These are phyloP conservation scores for Candida maris DNA, from an alignment of 805 yeast species.

Conservation along the genomic window DNA sequence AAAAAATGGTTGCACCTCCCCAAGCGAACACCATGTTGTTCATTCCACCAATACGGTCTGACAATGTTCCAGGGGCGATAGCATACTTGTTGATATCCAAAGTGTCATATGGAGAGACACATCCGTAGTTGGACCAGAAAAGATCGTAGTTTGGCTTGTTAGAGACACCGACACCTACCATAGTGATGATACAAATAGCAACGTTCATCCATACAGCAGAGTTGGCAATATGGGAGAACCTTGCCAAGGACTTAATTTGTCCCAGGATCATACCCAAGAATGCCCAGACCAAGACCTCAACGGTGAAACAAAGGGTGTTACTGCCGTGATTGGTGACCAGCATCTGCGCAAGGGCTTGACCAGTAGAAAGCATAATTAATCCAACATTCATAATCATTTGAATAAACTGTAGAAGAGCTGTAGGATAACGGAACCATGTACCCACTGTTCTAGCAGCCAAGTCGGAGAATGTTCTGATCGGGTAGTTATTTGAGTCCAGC, in stretches of 20 bases:
- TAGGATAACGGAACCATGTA: conserved; percentile 27
- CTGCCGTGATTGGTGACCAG: conserved; percentile 23
- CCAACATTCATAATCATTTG: conserved; percentile 45
- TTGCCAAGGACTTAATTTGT: conserved; percentile 38
- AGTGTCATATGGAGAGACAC: conserved; percentile 21
- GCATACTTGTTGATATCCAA: conserved; percentile 8
- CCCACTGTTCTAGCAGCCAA: conserved; percentile 39
- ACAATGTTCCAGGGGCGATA: conserved; percentile 30
- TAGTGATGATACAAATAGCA: conserved; percentile 40
- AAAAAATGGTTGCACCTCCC: conserved; percentile 48
- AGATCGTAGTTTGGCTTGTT: conserved; percentile 32
- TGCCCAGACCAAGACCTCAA: conserved; percentile 41
- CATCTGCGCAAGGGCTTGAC: conserved; percentile 41
- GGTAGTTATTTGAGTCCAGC: conserved; percentile 41
- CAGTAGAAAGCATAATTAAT: conserved; percentile 38
- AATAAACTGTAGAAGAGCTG: conserved; percentile 37
- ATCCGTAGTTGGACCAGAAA: conserved; percentile 15
- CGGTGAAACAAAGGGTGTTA: conserved; percentile 35
- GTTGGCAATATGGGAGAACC: conserved; percentile 41
- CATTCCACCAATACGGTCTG: conserved; percentile 28
- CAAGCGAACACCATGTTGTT: conserved; percentile 47
- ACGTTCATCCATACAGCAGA: conserved; percentile 46
- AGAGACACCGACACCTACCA: conserved; percentile 37
- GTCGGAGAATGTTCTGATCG: conserved; percentile 41
- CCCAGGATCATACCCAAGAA: conserved; percentile 42